Conservation (phyloP, 2,329 filamentous ascomycete species). For the Penicillium sp. region DNA sequence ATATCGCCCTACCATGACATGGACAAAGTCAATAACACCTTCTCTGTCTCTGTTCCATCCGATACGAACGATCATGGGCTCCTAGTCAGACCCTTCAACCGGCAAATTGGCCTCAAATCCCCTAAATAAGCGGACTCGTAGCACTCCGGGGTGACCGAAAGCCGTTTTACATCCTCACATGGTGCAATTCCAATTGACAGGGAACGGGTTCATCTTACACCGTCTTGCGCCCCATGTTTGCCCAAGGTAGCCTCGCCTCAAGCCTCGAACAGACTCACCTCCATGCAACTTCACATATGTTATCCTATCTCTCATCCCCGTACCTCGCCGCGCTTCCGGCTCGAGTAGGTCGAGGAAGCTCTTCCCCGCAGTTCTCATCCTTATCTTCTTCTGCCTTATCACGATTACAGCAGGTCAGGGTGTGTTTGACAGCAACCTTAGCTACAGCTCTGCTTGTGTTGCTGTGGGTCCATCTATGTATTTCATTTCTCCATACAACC, state of each 20-base stretch:
- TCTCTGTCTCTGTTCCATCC: neutral
- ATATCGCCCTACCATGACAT: neutral
- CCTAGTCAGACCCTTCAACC: neutral
- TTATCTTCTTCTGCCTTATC: neutral
- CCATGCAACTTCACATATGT: neutral
- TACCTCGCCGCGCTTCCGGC: neutral
- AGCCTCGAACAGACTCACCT: neutral
- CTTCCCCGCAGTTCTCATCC: neutral
- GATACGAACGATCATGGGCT: neutral
- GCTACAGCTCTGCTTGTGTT: neutral
- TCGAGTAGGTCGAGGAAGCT: neutral
- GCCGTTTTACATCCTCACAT: neutral
- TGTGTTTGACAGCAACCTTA: neutral
- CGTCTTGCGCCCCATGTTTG: neutral
- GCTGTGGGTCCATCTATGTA: neutral
- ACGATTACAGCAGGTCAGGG: neutral
- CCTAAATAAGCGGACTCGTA: neutral
- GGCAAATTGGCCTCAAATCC: neutral
- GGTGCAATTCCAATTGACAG: neutral
- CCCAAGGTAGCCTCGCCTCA: neutral
- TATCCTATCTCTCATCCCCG: neutral
- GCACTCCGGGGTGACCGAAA: neutral
- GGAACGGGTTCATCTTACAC: neutral
- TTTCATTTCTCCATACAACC: too few species aligned
- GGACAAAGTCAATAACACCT: neutral